These are phyloP conservation scores for Discostella stelligera DNA, from an alignment of 352 stramenopile genomes.

Conservation along the genomic window DNA sequence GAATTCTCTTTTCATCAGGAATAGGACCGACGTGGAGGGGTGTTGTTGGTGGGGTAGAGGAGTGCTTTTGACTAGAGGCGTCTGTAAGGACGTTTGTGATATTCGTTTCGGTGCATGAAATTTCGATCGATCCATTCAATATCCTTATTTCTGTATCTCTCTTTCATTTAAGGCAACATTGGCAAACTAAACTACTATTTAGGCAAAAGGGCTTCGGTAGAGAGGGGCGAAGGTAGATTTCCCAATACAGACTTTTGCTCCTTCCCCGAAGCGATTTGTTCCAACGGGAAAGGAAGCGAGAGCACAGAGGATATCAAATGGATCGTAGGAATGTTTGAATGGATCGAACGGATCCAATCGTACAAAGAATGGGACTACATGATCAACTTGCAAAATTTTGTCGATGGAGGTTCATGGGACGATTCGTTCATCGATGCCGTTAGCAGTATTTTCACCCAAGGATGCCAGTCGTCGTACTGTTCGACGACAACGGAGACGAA, in stretches of 20 bases:
- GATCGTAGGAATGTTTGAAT: conserved; percentile 42
- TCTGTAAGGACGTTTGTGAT: conserved; percentile 12
- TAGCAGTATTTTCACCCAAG: conserved; percentile 29
- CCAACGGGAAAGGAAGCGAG: background rate
- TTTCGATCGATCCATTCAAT: background rate
- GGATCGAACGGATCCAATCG: conserved; percentile 33
- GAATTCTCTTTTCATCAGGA: background rate
- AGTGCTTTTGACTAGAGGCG: conserved; percentile 25
- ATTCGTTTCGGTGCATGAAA: background rate
- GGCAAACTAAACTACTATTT: conserved; percentile 30
- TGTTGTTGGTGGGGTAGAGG: conserved; percentile 34
- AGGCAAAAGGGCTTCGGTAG: conserved; percentile 6
- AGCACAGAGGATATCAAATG: conserved; percentile 29
- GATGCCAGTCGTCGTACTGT: conserved; percentile 25
- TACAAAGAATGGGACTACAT: conserved; percentile 38
- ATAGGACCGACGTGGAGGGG: conserved; percentile 11
- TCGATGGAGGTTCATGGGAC: conserved; percentile 31
- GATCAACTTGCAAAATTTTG: conserved; percentile 40
- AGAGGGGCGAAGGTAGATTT: conserved; percentile 17
- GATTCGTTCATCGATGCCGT: conserved; percentile 34
- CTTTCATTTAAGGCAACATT: conserved; percentile 27
- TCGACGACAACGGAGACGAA: conserved; percentile 12
- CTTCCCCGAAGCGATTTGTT: conserved; percentile 7
- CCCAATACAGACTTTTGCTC: conserved; percentile 13
- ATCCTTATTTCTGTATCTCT: conserved; percentile 1